phyloP scores from a whole-genome alignment of 106 monocot genomes.

The Allium cepa region DNA sequence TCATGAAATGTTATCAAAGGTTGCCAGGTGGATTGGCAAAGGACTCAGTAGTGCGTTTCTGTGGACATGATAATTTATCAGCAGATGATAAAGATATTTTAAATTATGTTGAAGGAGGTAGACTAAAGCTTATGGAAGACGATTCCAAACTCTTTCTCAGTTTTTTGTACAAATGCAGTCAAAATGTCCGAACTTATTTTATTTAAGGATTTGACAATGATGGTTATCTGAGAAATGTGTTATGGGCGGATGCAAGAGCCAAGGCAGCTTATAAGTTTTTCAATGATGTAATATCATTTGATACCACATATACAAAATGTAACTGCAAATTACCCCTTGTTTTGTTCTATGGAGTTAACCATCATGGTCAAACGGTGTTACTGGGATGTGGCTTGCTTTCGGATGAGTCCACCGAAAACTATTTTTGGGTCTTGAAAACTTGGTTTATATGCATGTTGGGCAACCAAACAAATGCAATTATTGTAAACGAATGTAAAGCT shows the following conservation, averaged over 20 bases:
- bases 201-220: slow-evolving; percentile 39
- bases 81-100: slow-evolving; percentile 19
- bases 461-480: slow-evolving; percentile 24
- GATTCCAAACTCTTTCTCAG: slow-evolving; percentile 26
- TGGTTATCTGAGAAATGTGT: slow-evolving; percentile 47
- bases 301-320: slow-evolving; percentile 32
- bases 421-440: slow-evolving; percentile 42
- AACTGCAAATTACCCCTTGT: slow-evolving; percentile 31
- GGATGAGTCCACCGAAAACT: slow-evolving; percentile 31
- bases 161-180: slow-evolving; percentile 42
- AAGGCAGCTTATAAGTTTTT: slow-evolving; percentile 36
- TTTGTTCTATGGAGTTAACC: slow-evolving; percentile 38
- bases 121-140: slow-evolving; percentile 27
- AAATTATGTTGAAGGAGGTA: slow-evolving; percentile 28
- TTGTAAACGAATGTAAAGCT: slow-evolving; percentile 23
- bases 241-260: slow-evolving; percentile 52
- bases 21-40: slow-evolving; percentile 21
- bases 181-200: slow-evolving; percentile 42
- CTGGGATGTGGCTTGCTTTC: slow-evolving; percentile 49
- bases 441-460: slow-evolving; percentile 42
- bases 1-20: slow-evolving; percentile 36
- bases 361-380: slow-evolving; percentile 44
- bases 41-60: slow-evolving; percentile 21
- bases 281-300: slow-evolving; percentile 35
- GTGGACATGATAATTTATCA: slow-evolving; percentile 17